A percentile compares a stretch with the other conserved stretches of the same genome.
These are phyloP conservation scores for Schizonepeta tenuifolia DNA, from an alignment of 257 asterid species.

Conservation along the genomic window DNA sequence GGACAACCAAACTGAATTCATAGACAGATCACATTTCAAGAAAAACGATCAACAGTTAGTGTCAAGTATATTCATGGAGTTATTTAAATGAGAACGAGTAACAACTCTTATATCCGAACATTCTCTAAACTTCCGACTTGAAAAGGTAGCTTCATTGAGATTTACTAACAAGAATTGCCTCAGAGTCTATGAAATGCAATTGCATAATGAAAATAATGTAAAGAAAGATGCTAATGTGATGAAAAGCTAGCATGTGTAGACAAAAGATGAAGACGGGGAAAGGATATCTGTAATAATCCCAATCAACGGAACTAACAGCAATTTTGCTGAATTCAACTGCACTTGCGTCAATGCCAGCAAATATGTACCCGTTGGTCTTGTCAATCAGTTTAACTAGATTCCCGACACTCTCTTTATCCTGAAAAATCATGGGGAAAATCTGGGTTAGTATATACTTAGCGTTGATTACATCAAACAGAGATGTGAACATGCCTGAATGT, in stretches of 20 bases:
- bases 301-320: slow-evolving; percentile 83
- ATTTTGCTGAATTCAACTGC: slow-evolving; percentile 94
- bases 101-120: neutral
- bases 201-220: neutral
- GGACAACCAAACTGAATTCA: slow-evolving; percentile 40
- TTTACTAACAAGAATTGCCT: neutral
- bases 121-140: neutral
- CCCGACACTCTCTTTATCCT: slow-evolving; percentile 97
- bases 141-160: neutral
- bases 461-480: slow-evolving; percentile 27
- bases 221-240: neutral
- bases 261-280: slow-evolving; percentile 25
- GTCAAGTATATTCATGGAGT: neutral
- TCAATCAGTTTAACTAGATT: slow-evolving; percentile 86
- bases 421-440: slow-evolving; percentile 36
- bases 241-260: neutral
- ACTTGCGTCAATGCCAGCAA: slow-evolving; percentile 80
- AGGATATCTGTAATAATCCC: slow-evolving; percentile 99
- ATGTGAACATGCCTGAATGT: slow-evolving; percentile 73
- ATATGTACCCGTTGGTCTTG: slow-evolving; percentile 93
- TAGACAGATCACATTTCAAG: neutral
- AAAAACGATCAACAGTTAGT: neutral
- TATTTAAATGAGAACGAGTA: neutral
- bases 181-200: neutral
- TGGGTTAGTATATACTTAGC: slow-evolving; percentile 13